Conservation (phyloP, 2,329 filamentous ascomycete genomes). For the Colletotrichum sp. region DNA sequence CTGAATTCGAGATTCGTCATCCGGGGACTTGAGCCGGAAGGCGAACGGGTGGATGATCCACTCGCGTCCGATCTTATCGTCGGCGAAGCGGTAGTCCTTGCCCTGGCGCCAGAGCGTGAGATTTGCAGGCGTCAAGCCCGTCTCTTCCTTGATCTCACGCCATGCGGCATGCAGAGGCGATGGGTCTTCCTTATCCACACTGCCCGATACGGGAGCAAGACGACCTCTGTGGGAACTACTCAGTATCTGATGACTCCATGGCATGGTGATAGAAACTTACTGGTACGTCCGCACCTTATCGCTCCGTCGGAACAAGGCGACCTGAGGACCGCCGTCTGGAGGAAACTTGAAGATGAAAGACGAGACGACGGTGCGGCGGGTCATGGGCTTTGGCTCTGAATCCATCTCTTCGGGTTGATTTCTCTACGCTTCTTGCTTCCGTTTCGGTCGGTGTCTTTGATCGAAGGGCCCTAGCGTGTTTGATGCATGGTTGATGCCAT, state of each 20-base stretch:
- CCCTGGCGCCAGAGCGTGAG: conserved; percentile 60
- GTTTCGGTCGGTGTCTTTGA: not conserved
- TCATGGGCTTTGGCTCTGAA: not conserved
- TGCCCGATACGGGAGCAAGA: conserved; percentile 67
- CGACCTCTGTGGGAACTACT: conserved; percentile 45
- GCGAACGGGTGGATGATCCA: conserved; percentile 71
- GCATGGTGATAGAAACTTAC: conserved; percentile 40
- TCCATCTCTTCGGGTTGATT: not conserved
- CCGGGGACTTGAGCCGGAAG: conserved; percentile 51
- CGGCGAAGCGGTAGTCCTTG: conserved; percentile 62
- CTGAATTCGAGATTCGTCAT: conserved; percentile 51
- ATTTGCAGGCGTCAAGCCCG: conserved; percentile 51
- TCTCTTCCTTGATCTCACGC: conserved; percentile 69
- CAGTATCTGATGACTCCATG: not conserved
- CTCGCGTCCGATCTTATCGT: conserved; percentile 56
- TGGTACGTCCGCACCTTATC: conserved; percentile 63
- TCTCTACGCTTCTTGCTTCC: not conserved
- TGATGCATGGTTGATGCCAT: not conserved
- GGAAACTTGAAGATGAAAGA: conserved; percentile 57
- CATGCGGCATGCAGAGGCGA: conserved; percentile 62
- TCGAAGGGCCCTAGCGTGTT: not conserved
- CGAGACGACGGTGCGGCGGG: conserved; percentile 47
- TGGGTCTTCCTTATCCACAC: conserved; percentile 58
- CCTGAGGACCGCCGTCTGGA: conserved; percentile 42
- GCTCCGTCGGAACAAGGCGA: conserved; percentile 69